Base-by-base conservation (phyloP, 208 protist species). In the Wallacemonas rigidus region DNA sequence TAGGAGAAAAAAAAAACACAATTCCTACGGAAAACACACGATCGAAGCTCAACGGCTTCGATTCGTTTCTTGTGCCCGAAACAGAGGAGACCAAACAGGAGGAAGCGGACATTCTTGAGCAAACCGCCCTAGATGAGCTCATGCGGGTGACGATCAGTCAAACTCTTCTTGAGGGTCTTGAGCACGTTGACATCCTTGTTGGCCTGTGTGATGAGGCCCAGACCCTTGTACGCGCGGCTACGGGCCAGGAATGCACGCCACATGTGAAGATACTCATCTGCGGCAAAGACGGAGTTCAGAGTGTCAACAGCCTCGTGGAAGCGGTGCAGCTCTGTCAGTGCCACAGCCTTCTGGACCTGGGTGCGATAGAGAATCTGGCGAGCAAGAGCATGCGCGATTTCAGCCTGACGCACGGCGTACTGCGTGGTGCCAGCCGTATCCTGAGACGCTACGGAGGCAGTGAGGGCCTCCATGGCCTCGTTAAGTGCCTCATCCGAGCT, bases 231-330 rank as follows among this genome's bases (percentile, higher is more conserved):
- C 7, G 88, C 88, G 15, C 87, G 87, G 63, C 86, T 90, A 45
- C 89, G 87, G 15, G 88, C 86, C 72, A 96, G 80, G 58, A 91
- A 77, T 2, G 92, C 92, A 41, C 88, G 79, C 89, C 92, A 96
- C 89, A 96, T 94, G 77, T 96, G 89, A 60, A 96, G 85, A 77
- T 88, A 96, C 74, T 94, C 87, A 69, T 95, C 81, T 51, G 80
- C 86, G 39, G 74, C 69, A 40, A 96, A 90, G 6, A 96, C 86
- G 4, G 81, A 78, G 50, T 86, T 83, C 57, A 95, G 76, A 11
- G 82, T 72, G 1, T 88, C 80, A 9, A 94, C 82, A 9, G 92
- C 92, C n/a, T 93, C 89, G 56, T 82, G 76, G 15, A 89, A 40
- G 64, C 80, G 83, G 60, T 90, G 79, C 75, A 92, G 78, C 78